Evolutionary conservation across 202 grass and related monocot species (phyloP).

Genomic region (Schoenoplectus triqueter): DNA sequence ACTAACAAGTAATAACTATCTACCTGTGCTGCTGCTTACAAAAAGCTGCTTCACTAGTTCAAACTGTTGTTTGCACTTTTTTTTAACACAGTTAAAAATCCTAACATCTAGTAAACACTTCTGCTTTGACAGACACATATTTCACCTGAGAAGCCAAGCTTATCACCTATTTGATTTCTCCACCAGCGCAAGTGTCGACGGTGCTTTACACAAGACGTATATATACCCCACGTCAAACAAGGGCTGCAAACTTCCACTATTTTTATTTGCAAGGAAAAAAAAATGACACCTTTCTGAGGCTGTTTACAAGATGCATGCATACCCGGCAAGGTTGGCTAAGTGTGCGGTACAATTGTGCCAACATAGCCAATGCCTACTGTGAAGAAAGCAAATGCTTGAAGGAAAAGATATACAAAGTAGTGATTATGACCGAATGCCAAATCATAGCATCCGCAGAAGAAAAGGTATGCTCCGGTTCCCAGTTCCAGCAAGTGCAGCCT

Average conservation of each 20-base stretch:
- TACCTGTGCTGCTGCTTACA: constrained; percentile 36
- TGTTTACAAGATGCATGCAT: constrained; percentile 26
- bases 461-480: constrained; percentile 66
- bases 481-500: constrained; percentile 89
- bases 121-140: constrained; percentile 16
- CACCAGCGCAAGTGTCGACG: constrained; percentile 11
- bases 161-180: constrained; percentile 32
- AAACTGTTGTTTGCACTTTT: constrained; percentile 27
- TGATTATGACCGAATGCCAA: constrained; percentile 64
- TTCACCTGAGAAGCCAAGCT: constrained; percentile 37
- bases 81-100: constrained; percentile 37
- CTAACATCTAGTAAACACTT: constrained; percentile 19
- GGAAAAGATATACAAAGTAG: constrained; percentile 77
- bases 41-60: constrained; percentile 30
- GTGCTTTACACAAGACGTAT: constrained; percentile 28
- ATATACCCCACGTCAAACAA: constrained; percentile 31
- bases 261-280: constrained; percentile 39
- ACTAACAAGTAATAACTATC: constrained; percentile 33
- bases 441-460: constrained; percentile 87
- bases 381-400: constrained; percentile 86
- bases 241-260: constrained; percentile 36
- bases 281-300: constrained; percentile 38
- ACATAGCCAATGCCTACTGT: constrained; percentile 73
- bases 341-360: constrained; percentile 61
- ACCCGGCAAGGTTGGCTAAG: constrained; percentile 35